Conservation (phyloP, 805 yeast genomes). For the Starmerella bombi region DNA sequence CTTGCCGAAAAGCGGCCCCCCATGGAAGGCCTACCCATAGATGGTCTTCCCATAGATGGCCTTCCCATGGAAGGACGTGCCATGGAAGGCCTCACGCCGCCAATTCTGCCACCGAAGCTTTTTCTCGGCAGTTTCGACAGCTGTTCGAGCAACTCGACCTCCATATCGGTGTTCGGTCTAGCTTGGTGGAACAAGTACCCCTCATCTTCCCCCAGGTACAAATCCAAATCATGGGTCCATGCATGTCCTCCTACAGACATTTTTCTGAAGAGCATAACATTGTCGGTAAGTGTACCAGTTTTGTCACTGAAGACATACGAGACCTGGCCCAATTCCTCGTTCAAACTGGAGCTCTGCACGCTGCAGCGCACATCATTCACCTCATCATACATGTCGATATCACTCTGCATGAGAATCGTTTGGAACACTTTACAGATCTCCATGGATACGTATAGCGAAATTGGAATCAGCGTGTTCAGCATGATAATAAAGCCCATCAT, state of each 20-base stretch:
- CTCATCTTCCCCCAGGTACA: conserved; percentile 26
- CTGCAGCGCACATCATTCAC: conserved; percentile 83
- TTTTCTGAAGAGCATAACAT: conserved; percentile 82
- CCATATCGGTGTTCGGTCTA: conserved; percentile 5
- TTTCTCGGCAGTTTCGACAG: conserved; percentile 20
- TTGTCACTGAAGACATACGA: conserved; percentile 90
- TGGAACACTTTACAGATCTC: conserved; percentile 89
- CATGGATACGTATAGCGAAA: conserved; percentile 90
- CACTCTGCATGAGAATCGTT: conserved; percentile 67
- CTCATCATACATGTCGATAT: conserved; percentile 84
- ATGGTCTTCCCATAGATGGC: conserved; percentile 8
- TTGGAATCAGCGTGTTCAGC: conserved; percentile 92
- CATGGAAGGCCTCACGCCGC: conserved; percentile 8
- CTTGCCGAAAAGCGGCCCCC: conserved; percentile 2
- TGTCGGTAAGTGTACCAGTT: conserved; percentile 94
- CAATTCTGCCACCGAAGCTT: conserved; percentile 17
- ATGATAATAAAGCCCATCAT: conserved; percentile 92
- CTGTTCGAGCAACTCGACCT: conserved; percentile 18
- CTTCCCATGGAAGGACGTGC: conserved; percentile 8
- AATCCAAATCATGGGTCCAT: conserved; percentile 70
- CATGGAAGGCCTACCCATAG: conserved; percentile 7
- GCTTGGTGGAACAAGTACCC: conserved; percentile 23
- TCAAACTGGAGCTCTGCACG: conserved; percentile 85
- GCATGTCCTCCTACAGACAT: conserved; percentile 77
- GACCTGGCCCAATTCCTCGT: conserved; percentile 95